Evolutionary conservation across 805 yeast genomes (phyloP), one percentile per base, ranked within the genome.

Genomic region (Candida ascalaphidarum): DNA sequence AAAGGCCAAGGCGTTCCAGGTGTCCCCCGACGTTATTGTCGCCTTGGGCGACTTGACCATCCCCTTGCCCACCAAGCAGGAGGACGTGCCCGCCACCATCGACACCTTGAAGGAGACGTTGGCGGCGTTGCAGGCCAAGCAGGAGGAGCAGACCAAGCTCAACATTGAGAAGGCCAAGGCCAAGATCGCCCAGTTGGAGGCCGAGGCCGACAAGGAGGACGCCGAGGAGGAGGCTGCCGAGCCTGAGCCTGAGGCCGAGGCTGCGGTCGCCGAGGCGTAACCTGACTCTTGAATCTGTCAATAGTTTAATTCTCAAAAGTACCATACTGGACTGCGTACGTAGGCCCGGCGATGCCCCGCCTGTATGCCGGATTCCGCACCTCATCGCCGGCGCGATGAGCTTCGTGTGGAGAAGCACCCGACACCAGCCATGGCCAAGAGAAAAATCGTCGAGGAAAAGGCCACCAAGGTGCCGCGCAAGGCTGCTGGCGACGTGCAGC

Each of bases 11-110:
- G 61, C 59, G 55, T 77, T 86, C 53, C 68, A 77, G 32, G 71
- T 92, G 43, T 89, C 86, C 52, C 81, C 94, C 30, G 81, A 77
- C 37, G 69, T 84, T 36, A 77, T 89, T 44, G 76, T 79, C 37
- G 71, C 81, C 30, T 72, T 92, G 44, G 68, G 83, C 37, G 81
- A 81, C 47, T 71, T 89, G 48, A 75, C 77, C 31, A 71, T 89
- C 39, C 65, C 81, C 26, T 71, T 88, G 37, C 98, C 98, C 51
- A 66, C 79, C 35, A 69, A 77, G 43, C 61, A 71, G 38, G 92
- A 77, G 11, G 89, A 82, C 30, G 76, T 80, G 40, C 66, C 79
- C 18, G 57, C 58, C 25, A 74, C 89, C 37, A 56, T 82, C 46
- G 74, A 65, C 29, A 64, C 74, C 40, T 74, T 89, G 58, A 74